These are phyloP conservation scores for Podila epicladia DNA, from an alignment of 192 early-diverging fungal species.

Conservation along the genomic window DNA sequence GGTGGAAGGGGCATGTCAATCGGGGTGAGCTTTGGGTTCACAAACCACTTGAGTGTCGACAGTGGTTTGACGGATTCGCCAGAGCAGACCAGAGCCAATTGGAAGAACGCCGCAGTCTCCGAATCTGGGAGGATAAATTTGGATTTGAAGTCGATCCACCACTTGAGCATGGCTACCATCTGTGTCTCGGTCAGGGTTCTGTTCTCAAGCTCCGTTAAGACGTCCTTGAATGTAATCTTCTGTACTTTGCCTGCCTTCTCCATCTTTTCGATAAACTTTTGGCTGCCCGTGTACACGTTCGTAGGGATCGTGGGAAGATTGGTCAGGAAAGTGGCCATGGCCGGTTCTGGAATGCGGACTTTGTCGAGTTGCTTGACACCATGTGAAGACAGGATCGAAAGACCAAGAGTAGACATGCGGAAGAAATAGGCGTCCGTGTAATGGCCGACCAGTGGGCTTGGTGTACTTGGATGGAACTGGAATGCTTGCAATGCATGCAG, in stretches of 20 bases:
- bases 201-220: conserved; percentile 69
- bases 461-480: conserved; percentile 77
- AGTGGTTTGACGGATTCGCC: conserved; percentile 55
- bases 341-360: conserved; percentile 71
- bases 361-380: conserved; percentile 64
- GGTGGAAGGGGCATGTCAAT: conserved; percentile 68
- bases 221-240: conserved; percentile 67
- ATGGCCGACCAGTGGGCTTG: conserved; percentile 69
- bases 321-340: conserved; percentile 71
- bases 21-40: conserved; percentile 75
- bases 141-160: conserved; percentile 73
- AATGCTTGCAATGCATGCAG: conserved; percentile 74
- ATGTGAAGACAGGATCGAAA: conserved; percentile 72
- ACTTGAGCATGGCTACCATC: conserved; percentile 73
- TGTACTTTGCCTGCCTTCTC: conserved; percentile 55
- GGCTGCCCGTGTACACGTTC: conserved; percentile 60
- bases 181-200: conserved; percentile 65
- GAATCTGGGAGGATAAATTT: conserved; percentile 41
- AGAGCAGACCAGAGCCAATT: conserved; percentile 58
- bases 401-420: conserved; percentile 50
- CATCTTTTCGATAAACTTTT: conserved; percentile 64
- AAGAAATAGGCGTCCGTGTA: conserved; percentile 70
- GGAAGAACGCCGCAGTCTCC: conserved; percentile 55
- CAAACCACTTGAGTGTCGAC: conserved; percentile 61
- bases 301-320: conserved; percentile 67